A percentile compares a stretch with the other conserved stretches of the same genome.
phyloP scores from a whole-genome alignment of 2,329 filamentous ascomycete genomes.

The Cladosporium oxysporum region DNA sequence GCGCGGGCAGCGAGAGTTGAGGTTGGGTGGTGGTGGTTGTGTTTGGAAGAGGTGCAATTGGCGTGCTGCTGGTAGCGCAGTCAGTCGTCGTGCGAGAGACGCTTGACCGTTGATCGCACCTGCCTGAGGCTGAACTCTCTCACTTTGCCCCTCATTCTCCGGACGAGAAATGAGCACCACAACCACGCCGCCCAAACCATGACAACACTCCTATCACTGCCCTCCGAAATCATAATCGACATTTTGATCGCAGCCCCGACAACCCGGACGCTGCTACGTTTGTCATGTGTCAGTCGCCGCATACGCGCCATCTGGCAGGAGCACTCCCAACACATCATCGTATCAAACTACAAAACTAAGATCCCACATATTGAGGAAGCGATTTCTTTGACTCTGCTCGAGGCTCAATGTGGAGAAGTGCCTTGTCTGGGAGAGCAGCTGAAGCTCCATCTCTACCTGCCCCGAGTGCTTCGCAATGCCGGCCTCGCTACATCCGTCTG shows the following conservation, averaged over 20 bases:
- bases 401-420: neutral
- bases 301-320: neutral
- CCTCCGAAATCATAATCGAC: neutral
- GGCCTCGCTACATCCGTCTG: neutral
- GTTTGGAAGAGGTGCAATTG: constrained; percentile 3
- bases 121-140: neutral
- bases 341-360: neutral
- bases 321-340: neutral
- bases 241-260: neutral
- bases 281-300: neutral
- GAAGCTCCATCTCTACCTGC: neutral
- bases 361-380: neutral
- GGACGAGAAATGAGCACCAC: neutral
- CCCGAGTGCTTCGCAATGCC: neutral
- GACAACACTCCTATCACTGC: neutral
- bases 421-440: neutral
- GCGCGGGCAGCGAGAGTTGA: constrained; percentile 12
- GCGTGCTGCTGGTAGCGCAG: neutral
- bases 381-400: neutral
- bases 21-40: constrained; percentile 1
- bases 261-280: neutral
- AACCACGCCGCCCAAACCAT: neutral
- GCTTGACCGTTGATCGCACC: neutral
- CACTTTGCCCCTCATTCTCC: neutral
- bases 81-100: neutral